Evolutionary conservation across 345 rosid species (phyloP).

Genomic region (Rhizophora apiculata): DNA sequence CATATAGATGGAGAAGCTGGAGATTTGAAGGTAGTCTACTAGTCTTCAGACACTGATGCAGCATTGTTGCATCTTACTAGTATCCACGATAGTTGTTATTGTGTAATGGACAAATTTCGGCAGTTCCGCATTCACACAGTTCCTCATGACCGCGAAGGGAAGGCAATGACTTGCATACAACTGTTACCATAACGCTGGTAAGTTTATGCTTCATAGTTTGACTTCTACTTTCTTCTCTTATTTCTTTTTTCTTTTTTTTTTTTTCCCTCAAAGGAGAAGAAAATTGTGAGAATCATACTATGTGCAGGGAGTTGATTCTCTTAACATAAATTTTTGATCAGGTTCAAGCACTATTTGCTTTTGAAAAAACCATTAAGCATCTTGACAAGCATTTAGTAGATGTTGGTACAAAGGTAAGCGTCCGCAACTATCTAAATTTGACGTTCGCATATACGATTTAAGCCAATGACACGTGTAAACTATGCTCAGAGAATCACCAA

Average conservation of each 20-base stretch:
- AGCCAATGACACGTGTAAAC: background rate
- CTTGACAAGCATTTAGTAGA: constrained; percentile 87
- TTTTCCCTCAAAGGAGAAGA: background rate
- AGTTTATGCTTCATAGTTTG: background rate
- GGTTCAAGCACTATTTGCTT: constrained; percentile 98
- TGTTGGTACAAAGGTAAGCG: constrained; percentile 73
- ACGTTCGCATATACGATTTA: background rate
- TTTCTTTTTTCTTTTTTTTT: background rate
- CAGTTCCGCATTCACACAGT: constrained; percentile 93
- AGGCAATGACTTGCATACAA: constrained; percentile 80
- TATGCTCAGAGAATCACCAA: constrained; percentile 74
- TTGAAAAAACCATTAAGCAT: constrained; percentile 84
- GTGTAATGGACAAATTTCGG: background rate
- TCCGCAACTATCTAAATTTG: background rate
- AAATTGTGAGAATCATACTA: background rate
- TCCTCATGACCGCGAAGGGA: constrained; percentile 71
- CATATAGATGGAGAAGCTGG: constrained; percentile 94
- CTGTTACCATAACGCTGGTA: constrained; percentile 88
- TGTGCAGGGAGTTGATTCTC: background rate
- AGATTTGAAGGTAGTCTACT: constrained; percentile 67
- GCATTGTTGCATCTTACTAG: background rate
- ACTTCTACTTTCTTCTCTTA: background rate
- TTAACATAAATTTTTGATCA: constrained; percentile 16
- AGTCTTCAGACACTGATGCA: background rate
- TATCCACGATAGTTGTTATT: background rate